Evolutionary conservation across 495 filamentous ascomycete genomes (phyloP), one percentile per base, ranked within the genome.

Genomic region (Friedmanniomyces endolithicus): DNA sequence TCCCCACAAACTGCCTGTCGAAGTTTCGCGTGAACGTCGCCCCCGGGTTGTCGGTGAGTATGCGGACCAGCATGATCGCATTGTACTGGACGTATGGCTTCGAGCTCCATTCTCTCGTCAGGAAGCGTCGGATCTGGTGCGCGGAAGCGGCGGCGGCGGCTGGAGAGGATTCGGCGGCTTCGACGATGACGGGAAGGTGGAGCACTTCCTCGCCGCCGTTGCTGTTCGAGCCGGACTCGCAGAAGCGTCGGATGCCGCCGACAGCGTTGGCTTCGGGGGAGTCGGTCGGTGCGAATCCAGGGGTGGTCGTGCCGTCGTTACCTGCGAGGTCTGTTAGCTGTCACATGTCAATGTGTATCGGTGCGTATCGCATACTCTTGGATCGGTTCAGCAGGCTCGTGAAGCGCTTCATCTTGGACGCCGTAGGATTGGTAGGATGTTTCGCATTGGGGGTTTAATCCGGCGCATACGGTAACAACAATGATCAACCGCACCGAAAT

Each of bases 181-280:
- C 94, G 68, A 99, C 94, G 60, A 99, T 96, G 25, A 80, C 74
- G 7, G 94, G 92, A n/a, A 99, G 85, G 62, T 87, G 86, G 35
- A 95, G 79, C 55, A 94, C 88, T 72, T 97, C 92, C 63, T 88
- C 85, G 58, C 86, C 86, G 74, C 88, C 67, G 59, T 80, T 76
- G 57, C 74, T 76, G 12, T 83, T 77, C 52, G 75, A 77, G 23
- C 78, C 83, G 17, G 85, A 86, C 68, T 88, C 81, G 76, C 88
- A 94, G 66, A 97, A 97, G 1, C 75, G 71, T 59, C 69, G 73
- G 59, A 82, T 71, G 62, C 76, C 81, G 62, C 75, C 71, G 20
- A 64, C 49, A n/a, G 78, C 79, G 58, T 74, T 77, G 24, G 71
- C 77, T 63, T 83, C 80, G 40, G 81, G 82, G 14, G 71, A 71